These are phyloP conservation scores for Fraxinus ornus DNA, from an alignment of 305 asterid species.

Conservation along the genomic window DNA sequence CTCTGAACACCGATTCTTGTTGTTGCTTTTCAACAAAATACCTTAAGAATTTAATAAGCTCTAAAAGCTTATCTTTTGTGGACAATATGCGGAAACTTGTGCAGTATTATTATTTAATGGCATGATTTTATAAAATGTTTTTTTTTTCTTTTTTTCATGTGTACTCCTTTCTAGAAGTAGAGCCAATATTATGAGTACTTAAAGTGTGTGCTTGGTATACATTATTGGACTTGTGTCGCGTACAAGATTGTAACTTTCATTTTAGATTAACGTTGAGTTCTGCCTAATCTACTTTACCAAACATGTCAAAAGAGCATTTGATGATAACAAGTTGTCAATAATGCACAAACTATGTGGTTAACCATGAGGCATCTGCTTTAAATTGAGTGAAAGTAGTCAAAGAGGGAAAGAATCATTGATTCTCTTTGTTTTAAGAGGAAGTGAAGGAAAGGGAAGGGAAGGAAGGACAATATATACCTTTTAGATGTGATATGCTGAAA, in stretches of 20 bases:
- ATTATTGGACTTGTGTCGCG: background rate
- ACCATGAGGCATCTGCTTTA: background rate
- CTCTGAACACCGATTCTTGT: background rate
- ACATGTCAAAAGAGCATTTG: background rate
- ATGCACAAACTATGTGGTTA: background rate
- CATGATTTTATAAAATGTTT: background rate
- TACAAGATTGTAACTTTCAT: background rate
- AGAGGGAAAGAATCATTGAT: background rate
- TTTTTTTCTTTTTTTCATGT: background rate
- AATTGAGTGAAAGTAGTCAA: background rate
- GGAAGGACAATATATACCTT: background rate
- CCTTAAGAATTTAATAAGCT: background rate
- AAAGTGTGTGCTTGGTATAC: background rate
- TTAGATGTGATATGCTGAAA: background rate
- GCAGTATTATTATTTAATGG: background rate
- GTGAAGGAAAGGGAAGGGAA: background rate
- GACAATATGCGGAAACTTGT: background rate
- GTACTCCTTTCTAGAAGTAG: background rate
- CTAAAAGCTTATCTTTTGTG: background rate
- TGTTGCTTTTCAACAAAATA: background rate
- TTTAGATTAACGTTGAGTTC: background rate
- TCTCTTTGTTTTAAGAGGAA: background rate
- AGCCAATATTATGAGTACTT: background rate
- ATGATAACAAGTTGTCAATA: background rate
- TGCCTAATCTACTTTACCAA: background rate